Percentiles rank a stretch among this genome's conserved stretches.
phyloP scores from a whole-genome alignment of 805 yeast species.

The Cyberlindnera suaveolens region DNA sequence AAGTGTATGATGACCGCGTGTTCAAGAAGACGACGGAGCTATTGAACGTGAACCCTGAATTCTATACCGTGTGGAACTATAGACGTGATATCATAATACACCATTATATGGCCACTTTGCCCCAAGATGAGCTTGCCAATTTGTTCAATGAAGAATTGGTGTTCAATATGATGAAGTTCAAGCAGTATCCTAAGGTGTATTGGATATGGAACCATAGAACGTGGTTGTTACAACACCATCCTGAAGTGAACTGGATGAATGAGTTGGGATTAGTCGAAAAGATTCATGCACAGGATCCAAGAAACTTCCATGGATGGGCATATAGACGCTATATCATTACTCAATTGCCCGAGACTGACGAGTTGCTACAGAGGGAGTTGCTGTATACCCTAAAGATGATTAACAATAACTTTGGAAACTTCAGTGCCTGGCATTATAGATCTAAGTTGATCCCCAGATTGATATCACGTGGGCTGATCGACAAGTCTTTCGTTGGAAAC shows the following conservation, averaged over 20 bases:
- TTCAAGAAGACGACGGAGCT: slow-evolving; percentile 52
- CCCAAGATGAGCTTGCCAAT: slow-evolving; percentile 19
- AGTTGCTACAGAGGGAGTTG: slow-evolving; percentile 48
- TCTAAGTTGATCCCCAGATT: slow-evolving; percentile 58
- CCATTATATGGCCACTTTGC: slow-evolving; percentile 11
- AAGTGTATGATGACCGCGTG: slow-evolving; percentile 30
- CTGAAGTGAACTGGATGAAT: slow-evolving; percentile 53
- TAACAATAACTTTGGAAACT: slow-evolving; percentile 81
- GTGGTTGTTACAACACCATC: slow-evolving; percentile 64
- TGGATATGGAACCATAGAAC: slow-evolving; percentile 95
- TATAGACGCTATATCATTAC: slow-evolving; percentile 71
- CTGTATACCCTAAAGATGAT: slow-evolving; percentile 74
- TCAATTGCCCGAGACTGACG: slow-evolving; percentile 24
- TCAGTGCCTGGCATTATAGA: slow-evolving; percentile 94
- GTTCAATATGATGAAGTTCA: slow-evolving; percentile 53
- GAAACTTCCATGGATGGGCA: slow-evolving; percentile 96
- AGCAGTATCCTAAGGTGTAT: slow-evolving; percentile 77
- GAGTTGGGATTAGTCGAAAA: slow-evolving; percentile 69
- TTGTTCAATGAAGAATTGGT: slow-evolving; percentile 51
- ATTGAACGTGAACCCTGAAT: slow-evolving; percentile 71
- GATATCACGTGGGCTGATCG: slow-evolving; percentile 24
- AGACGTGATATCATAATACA: slow-evolving; percentile 61
- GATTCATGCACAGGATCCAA: slow-evolving; percentile 62
- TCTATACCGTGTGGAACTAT: slow-evolving; percentile 85
- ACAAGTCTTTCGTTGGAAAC: slow-evolving; percentile 36